phyloP scores from a whole-genome alignment of 1,284 basidiomycete genomes.

The Cutaneotrichosporon sp. region DNA sequence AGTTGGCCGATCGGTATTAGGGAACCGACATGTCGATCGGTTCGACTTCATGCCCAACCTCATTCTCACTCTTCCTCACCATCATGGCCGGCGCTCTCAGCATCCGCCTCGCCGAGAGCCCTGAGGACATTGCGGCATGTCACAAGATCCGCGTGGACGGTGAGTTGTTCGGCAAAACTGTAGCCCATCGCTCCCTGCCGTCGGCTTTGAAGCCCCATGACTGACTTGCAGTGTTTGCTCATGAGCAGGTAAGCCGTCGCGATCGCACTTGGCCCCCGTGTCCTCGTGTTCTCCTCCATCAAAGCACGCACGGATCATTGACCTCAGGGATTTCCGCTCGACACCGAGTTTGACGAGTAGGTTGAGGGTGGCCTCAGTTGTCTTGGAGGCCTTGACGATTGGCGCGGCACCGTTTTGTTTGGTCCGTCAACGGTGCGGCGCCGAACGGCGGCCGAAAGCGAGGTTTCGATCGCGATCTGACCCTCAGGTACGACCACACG shows the following conservation, averaged over 20 bases:
- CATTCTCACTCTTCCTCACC: not conserved
- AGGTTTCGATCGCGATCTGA: no score
- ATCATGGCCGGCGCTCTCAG: conserved; percentile 16
- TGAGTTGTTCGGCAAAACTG: no score
- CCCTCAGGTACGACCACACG: conserved; percentile 12
- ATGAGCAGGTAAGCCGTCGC: conserved; percentile 38
- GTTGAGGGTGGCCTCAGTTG: no score
- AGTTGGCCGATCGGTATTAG: not conserved
- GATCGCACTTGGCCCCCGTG: not conserved
- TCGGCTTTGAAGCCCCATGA: no score
- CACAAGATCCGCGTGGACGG: conserved; percentile 44
- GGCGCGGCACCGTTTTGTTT: no score
- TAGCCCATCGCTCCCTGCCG: no score
- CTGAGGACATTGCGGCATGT: conserved; percentile 40
- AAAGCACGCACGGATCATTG: conserved; percentile 4
- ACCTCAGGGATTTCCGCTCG: conserved; percentile 33
- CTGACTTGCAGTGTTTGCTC: conserved; percentile 46
- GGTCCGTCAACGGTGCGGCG: no score
- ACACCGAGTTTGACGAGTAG: conserved; percentile 42
- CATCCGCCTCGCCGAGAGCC: conserved; percentile 29
- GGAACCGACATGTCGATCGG: no score
- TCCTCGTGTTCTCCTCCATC: no score
- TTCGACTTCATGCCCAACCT: no score
- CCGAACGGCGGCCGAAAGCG: no score
- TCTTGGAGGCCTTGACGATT: no score